A percentile compares a stretch with the other conserved stretches of the same genome.
Evolutionary conservation across 108 stramenopile species (phyloP).

Genomic region (Stephanodiscus triporus): DNA sequence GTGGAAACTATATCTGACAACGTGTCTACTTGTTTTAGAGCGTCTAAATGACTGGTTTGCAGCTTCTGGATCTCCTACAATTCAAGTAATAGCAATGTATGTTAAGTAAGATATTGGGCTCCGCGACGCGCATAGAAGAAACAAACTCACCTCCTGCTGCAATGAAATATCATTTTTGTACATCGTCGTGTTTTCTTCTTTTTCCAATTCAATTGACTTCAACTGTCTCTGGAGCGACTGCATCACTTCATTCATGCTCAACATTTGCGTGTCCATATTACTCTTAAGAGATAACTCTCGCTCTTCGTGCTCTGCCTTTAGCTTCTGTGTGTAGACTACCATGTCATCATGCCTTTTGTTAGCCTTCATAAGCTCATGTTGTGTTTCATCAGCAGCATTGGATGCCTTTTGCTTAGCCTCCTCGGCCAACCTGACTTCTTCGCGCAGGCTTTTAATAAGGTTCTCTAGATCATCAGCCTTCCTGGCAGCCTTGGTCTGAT

Average conservation of each 20-base stretch:
- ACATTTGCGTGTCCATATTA: constrained; percentile 24
- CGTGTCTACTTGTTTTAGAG: constrained; percentile 32
- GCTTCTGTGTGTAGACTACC: constrained; percentile 25
- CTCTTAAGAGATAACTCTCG: constrained; percentile 1
- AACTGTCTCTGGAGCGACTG: constrained; percentile 32
- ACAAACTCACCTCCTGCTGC: constrained; percentile 34
- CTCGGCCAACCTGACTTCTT: constrained; percentile 18
- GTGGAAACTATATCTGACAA: constrained; percentile 32
- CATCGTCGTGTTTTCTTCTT: constrained; percentile 34
- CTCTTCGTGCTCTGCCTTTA: constrained; percentile 22
- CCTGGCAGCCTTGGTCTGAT: neutral
- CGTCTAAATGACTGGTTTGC: constrained; percentile 21
- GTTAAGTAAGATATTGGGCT: neutral
- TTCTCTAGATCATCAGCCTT: neutral
- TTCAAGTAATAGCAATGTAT: constrained; percentile 4
- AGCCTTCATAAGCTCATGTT: constrained; percentile 6
- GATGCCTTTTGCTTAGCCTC: constrained; percentile 12
- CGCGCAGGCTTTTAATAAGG: neutral
- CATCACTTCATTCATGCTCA: constrained; percentile 35
- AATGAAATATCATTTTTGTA: constrained; percentile 41
- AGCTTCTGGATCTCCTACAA: constrained; percentile 35
- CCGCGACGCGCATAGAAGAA: neutral
- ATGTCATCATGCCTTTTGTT: constrained; percentile 26
- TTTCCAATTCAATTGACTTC: constrained; percentile 30
- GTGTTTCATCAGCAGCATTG: neutral